Evolutionary conservation across 1,284 basidiomycete species (phyloP).

Genomic region (Apiotrichum laibachii): DNA sequence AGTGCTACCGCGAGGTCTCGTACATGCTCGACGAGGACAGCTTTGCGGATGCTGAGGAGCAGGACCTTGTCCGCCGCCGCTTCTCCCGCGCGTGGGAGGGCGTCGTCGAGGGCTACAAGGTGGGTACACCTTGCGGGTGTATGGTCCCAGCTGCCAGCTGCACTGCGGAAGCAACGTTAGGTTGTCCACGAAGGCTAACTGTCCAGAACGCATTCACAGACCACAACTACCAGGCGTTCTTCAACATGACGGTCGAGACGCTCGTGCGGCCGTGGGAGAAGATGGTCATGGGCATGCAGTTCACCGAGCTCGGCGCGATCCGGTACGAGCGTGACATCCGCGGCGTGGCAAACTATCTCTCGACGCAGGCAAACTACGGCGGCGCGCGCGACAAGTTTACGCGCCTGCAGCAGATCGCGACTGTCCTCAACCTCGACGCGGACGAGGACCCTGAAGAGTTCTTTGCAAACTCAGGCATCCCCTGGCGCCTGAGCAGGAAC

Average conservation of each 20-base stretch:
- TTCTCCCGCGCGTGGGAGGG: constrained; percentile 81
- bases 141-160: too few species aligned
- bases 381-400: constrained; percentile 88
- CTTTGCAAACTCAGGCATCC: constrained; percentile 85
- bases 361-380: constrained; percentile 79
- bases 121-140: background rate
- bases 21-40: constrained; percentile 86
- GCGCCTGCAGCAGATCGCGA: constrained; percentile 88
- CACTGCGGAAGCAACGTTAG: too few species aligned
- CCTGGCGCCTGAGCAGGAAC: constrained; percentile 74
- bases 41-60: constrained; percentile 77
- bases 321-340: constrained; percentile 93
- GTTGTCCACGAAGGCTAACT: background rate
- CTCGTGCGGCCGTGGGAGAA: constrained; percentile 93
- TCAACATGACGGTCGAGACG: constrained; percentile 77
- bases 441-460: constrained; percentile 90
- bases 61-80: constrained; percentile 79
- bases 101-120: constrained; percentile 69
- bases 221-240: constrained; percentile 79
- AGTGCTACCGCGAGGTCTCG: constrained; percentile 83
- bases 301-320: constrained; percentile 95
- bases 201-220: constrained; percentile 77
- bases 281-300: constrained; percentile 72
- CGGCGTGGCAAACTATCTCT: constrained; percentile 75
- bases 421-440: constrained; percentile 81